These are phyloP conservation scores for Podospora bellae-mahoneyi DNA, from an alignment of 495 filamentous ascomycete species.

Conservation along the genomic window DNA sequence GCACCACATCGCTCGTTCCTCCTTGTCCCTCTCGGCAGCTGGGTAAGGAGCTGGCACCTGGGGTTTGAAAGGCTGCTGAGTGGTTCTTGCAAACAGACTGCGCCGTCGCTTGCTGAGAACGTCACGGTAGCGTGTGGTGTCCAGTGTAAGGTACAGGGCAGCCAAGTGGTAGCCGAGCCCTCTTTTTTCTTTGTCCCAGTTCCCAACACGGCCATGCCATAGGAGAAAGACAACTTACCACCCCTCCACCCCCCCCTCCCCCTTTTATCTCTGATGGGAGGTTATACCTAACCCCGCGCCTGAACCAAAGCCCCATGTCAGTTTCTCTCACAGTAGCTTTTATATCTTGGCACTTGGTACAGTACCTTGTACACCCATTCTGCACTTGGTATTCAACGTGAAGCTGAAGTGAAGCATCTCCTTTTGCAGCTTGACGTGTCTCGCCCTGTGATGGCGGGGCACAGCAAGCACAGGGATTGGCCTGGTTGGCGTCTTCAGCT, in stretches of 20 bases:
- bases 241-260: too few relatives aligned
- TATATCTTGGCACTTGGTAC: too few relatives aligned
- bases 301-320: background rate
- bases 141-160: background rate
- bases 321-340: too few relatives aligned
- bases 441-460: background rate
- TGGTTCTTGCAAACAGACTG: conserved; percentile 1
- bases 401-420: background rate
- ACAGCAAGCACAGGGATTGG: background rate
- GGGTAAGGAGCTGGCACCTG: background rate
- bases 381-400: background rate
- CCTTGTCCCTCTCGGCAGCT: background rate
- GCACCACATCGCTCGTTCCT: background rate
- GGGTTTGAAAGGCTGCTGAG: background rate
- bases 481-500: background rate
- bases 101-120: conserved; percentile 5
- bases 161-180: conserved; percentile 2
- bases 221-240: too few relatives aligned
- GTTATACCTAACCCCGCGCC: background rate
- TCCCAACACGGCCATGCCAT: conserved; percentile 7
- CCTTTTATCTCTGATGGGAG: background rate
- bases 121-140: background rate
- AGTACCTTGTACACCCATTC: too few relatives aligned
- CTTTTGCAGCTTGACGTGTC: conserved; percentile 5
- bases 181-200: conserved; percentile 6